phyloP scores from a whole-genome alignment of 306 rosid genomes.

The Ormosia emarginata region DNA sequence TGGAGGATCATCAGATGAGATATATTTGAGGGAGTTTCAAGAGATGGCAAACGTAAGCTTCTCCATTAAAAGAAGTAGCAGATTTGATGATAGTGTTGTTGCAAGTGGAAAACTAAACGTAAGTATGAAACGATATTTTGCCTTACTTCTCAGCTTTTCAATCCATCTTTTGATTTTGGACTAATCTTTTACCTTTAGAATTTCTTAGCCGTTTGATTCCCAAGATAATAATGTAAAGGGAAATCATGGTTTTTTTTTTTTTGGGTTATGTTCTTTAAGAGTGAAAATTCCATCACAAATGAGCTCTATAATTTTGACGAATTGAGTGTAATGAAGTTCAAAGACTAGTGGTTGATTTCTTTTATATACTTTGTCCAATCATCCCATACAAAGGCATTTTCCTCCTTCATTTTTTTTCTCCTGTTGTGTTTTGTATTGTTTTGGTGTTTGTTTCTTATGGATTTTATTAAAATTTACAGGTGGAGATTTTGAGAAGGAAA shows the following conservation, averaged over 20 bases:
- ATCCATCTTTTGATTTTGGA: background rate
- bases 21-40: slow-evolving; percentile 49
- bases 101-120: slow-evolving; percentile 68
- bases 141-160: background rate
- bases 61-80: slow-evolving; percentile 34
- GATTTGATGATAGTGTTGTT: slow-evolving; percentile 35
- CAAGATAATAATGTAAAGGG: background rate
- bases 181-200: background rate
- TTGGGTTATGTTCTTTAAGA: background rate
- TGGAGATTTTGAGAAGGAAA: slow-evolving; percentile 79
- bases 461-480: slow-evolving; percentile 40
- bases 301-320: background rate
- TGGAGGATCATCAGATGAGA: slow-evolving; percentile 54
- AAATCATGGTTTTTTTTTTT: background rate
- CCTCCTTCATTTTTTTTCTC: background rate
- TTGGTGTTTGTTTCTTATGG: slow-evolving; percentile 8
- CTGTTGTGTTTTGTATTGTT: background rate
- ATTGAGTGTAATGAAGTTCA: background rate
- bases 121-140: slow-evolving; percentile 24
- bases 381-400: background rate
- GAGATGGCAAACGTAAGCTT: slow-evolving; percentile 64
- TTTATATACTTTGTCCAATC: background rate
- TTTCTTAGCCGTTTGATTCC: background rate
- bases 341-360: background rate
- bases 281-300: background rate